Conservation (phyloP, 129 eudicot species). For the Ambrosia artemisiifolia region DNA sequence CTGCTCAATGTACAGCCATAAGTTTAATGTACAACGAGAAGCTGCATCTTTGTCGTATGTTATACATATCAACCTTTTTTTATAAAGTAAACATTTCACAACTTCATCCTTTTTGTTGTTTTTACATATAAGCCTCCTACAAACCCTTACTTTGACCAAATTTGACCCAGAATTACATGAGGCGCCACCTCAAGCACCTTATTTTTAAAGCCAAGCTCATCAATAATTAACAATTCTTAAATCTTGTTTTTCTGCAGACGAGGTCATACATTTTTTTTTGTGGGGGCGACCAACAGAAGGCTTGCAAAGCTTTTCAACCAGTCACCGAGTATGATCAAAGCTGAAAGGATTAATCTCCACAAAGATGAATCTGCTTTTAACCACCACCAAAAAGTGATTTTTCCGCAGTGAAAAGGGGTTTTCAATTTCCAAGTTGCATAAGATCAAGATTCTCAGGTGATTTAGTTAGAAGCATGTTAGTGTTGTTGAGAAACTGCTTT, state of each 20-base stretch:
- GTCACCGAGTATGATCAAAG: constrained; percentile 16
- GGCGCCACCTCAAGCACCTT: too few species aligned
- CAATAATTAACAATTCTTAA: not conserved
- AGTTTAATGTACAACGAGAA: too few species aligned
- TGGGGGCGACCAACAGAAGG: constrained; percentile 11
- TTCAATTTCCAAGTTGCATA: constrained; percentile 26
- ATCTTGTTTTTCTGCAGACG: constrained; percentile 6
- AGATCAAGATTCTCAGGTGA: constrained; percentile 22
- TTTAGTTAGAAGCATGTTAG: constrained; percentile 9
- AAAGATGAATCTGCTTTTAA: constrained; percentile 10
- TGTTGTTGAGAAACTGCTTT: constrained; percentile 6
- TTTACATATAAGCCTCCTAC: too few species aligned
- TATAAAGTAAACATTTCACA: too few species aligned
- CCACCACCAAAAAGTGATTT: not conserved
- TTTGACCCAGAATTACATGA: too few species aligned
- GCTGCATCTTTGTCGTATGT: too few species aligned
- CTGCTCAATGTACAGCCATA: too few species aligned
- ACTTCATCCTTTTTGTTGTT: too few species aligned
- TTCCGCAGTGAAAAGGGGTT: constrained; percentile 18
- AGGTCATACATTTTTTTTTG: constrained; percentile 16
- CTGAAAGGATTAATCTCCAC: constrained; percentile 7
- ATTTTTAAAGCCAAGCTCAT: not conserved
- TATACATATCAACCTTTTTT: too few species aligned
- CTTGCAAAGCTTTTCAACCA: constrained; percentile 24
- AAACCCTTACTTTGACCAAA: too few species aligned